Evolutionary conservation across 768 basidiomycete species (phyloP).

Genomic region (Boletus subcaerulescens): DNA sequence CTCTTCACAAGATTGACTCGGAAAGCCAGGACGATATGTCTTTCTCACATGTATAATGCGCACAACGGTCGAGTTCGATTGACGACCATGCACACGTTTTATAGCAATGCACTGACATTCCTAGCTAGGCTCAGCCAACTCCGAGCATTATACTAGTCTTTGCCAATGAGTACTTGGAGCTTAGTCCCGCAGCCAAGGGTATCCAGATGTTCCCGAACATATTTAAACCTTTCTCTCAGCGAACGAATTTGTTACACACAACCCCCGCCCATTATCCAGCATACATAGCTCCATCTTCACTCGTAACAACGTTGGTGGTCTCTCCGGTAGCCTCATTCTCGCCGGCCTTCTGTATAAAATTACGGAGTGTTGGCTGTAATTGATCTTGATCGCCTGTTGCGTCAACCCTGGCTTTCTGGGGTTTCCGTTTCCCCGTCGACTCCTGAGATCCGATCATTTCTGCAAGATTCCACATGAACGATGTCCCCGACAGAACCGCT

Average conservation of each 20-base stretch:
- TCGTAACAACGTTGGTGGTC: constrained; percentile 42
- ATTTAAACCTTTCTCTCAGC: neutral
- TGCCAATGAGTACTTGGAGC: no score
- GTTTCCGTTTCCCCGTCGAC: constrained; percentile 42
- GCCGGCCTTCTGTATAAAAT: constrained; percentile 40
- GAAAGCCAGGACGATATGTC: no score
- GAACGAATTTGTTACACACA: neutral
- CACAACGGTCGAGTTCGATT: no score
- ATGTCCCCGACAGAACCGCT: neutral
- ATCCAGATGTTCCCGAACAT: no score
- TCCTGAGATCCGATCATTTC: constrained; percentile 62
- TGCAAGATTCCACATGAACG: constrained; percentile 20
- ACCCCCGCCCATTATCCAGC: constrained; percentile 22
- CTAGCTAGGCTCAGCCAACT: no score
- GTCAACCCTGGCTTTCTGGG: constrained; percentile 28
- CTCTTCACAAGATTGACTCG: no score
- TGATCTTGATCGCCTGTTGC: constrained; percentile 18
- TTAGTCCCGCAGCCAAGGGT: no score
- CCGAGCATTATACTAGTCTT: no score
- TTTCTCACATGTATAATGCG: no score
- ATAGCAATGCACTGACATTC: no score
- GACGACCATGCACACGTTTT: no score
- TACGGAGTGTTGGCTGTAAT: constrained; percentile 43
- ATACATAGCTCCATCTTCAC: constrained; percentile 63
- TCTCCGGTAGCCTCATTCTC: constrained; percentile 23